Evolutionary conservation across 129 eudicot genomes (phyloP).

Genomic region (Escallonia herrerae): DNA sequence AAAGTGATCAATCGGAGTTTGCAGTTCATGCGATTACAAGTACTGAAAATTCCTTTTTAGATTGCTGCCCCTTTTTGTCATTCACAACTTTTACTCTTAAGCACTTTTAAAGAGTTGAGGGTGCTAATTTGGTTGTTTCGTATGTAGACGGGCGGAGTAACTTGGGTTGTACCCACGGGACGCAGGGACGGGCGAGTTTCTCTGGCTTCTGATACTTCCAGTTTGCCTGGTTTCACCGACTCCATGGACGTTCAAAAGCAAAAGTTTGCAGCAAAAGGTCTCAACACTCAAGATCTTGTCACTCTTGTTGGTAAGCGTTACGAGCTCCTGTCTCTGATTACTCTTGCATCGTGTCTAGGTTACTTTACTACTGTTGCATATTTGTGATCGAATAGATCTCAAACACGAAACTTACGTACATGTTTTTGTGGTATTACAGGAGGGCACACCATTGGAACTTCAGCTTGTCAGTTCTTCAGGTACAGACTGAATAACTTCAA

Average conservation of each 20-base stretch:
- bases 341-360: no score
- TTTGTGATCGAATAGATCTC: no score
- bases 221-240: slow-evolving; percentile 44
- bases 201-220: slow-evolving; percentile 44
- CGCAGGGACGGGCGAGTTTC: slow-evolving; percentile 74
- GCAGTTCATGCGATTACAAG: no score
- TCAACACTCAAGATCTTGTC: slow-evolving; percentile 62
- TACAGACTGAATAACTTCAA: slow-evolving; percentile 67
- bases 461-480: slow-evolving; percentile 52
- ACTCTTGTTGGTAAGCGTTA: slow-evolving; percentile 54
- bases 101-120: background rate
- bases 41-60: no score
- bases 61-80: no score
- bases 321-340: no score
- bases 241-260: slow-evolving; percentile 33
- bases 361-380: no score
- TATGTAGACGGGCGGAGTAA: slow-evolving; percentile 37
- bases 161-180: slow-evolving; percentile 58
- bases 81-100: no score
- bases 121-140: background rate
- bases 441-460: slow-evolving; percentile 69
- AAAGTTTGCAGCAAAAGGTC: slow-evolving; percentile 44
- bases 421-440: slow-evolving; percentile 21
- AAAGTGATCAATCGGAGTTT: no score
- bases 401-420: no score